Evolutionary conservation across 2,329 filamentous ascomycete species (phyloP).

Genomic region (Zasmidium angulare): DNA sequence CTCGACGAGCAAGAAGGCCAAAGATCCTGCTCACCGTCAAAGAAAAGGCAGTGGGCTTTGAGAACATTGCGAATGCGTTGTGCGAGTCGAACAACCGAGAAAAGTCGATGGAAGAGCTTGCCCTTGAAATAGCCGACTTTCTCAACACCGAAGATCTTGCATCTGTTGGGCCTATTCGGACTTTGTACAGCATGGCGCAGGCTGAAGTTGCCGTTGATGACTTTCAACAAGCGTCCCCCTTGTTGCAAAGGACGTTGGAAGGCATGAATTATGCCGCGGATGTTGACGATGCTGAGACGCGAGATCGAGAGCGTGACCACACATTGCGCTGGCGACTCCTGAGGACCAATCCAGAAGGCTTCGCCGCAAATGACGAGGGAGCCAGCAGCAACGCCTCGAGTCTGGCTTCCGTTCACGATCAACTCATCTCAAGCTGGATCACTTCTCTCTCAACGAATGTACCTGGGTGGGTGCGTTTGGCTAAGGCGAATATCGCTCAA

Average conservation of each 20-base stretch:
- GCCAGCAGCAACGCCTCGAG: background rate
- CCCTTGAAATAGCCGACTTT: background rate
- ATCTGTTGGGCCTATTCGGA: slow-evolving; percentile 9
- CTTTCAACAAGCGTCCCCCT: background rate
- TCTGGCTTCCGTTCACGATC: slow-evolving; percentile 20
- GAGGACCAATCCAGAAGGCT: background rate
- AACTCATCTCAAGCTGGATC: slow-evolving; percentile 28
- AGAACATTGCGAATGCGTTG: background rate
- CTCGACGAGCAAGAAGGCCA: background rate
- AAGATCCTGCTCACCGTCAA: background rate
- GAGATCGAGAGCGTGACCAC: background rate
- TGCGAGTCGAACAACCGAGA: background rate
- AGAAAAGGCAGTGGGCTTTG: background rate
- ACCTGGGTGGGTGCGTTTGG: slow-evolving; percentile 30
- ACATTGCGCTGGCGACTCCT: background rate
- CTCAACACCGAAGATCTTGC: background rate
- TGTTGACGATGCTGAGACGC: background rate
- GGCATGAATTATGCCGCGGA: background rate
- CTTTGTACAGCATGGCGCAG: slow-evolving; percentile 7
- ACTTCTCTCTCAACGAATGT: slow-evolving; percentile 23
- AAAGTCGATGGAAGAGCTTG: background rate
- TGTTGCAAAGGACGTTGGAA: background rate
- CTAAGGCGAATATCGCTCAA: slow-evolving; percentile 31
- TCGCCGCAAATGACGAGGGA: background rate
- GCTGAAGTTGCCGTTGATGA: background rate